A percentile compares a stretch with the other conserved stretches of the same genome.
Conservation (phyloP, 345 rosid genomes). For the Brassica carinata region DNA sequence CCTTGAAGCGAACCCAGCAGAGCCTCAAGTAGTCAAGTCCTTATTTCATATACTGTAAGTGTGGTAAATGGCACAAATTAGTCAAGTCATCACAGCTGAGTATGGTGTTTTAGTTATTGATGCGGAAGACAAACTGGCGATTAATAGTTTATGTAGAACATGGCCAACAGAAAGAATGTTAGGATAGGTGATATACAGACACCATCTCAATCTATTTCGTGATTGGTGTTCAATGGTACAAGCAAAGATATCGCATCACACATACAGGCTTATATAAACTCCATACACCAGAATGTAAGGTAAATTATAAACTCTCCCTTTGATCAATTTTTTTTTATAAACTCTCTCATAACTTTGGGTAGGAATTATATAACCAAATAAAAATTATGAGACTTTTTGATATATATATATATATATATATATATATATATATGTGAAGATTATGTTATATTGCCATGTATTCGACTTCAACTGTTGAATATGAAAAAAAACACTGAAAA, state of each 20-base stretch:
- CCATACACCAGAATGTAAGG: background rate
- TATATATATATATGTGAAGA: background rate
- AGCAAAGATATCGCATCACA: constrained; percentile 25
- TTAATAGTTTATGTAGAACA: background rate
- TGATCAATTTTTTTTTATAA: too few species aligned
- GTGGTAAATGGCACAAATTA: background rate
- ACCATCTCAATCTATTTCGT: constrained; percentile 13
- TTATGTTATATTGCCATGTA: background rate
- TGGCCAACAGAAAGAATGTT: background rate
- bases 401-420: background rate
- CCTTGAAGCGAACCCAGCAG: too few species aligned
- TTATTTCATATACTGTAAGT: background rate
- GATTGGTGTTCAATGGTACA: constrained; percentile 33
- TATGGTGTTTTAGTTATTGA: background rate
- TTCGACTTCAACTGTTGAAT: background rate
- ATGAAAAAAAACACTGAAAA: background rate
- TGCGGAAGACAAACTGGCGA: background rate
- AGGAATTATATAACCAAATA: background rate
- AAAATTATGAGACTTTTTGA: background rate
- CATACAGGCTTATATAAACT: background rate
- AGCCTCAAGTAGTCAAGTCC: background rate
- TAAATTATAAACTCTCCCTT: background rate
- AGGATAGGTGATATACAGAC: constrained; percentile 28
- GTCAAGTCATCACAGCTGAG: background rate
- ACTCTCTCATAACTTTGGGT: background rate